Evolutionary conservation across 139 green algal genomes (phyloP), one percentile per base, ranked within the genome.

Genomic region (Chlamydomonas sphaeroides): DNA sequence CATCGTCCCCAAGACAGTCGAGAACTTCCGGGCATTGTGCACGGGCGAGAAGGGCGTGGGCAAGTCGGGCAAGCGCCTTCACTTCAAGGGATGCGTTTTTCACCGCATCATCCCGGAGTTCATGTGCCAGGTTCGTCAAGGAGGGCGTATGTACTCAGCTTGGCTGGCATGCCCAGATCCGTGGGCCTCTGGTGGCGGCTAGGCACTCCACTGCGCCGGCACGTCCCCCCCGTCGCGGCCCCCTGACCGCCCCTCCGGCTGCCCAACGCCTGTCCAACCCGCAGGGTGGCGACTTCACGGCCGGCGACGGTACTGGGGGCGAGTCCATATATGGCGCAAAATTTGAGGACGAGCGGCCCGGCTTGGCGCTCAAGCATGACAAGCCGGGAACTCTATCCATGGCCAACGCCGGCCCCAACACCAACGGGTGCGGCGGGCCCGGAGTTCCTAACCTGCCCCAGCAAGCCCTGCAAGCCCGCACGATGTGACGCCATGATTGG

Each of bases 291-390:
- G 91, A 92, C 70, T 93, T 92, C 59, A 92, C 85, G 28, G 41
- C 53, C 48, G 85, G 80, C 20, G 92, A 95, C 63, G 95, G 95
- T 53, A 97, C 94, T 25, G 94, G 95, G 42, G 94, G 95, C 45
- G 90, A 96, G 84, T 96, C 90, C 65, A 98, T 98, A 71, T 98
- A 98, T 65, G 96, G 95, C 20, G 59, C 65, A 23, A 95, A 85
- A 20, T 98, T 98, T 74, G 84, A 88, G 20, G 94, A 97, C 57
- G 94, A 97, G 91, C 41, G n/a, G 32, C 61, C 75, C 3, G 96
- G 97, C 84, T 97, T 99, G 83, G 85, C 78, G n/a, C 88, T 98
- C 32, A 96, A 95, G 88, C 96, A 98, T 88, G 89, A 94, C 59
- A 71, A 49, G 10, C 82, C 92, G 23, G 93, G 93, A 30, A 77